Base-by-base conservation (phyloP, 2,329 filamentous ascomycete genomes). In the Paradendryphiella salina region DNA sequence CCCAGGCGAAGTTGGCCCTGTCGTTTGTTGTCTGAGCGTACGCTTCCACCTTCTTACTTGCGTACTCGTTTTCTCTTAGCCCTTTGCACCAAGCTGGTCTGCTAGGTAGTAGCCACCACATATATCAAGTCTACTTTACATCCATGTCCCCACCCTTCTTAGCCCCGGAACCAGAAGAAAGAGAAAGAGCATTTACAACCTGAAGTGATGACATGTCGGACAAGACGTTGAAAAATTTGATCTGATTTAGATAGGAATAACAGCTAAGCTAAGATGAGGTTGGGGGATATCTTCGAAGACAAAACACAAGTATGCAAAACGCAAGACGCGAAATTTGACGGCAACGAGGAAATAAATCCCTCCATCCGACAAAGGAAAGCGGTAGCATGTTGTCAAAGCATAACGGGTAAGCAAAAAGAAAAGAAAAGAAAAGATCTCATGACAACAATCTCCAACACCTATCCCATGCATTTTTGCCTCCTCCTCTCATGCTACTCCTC, bases 11-110 rank as follows among this genome's bases (percentile, higher is more conserved):
- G 44, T 29, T 46, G 35, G 52, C 41, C 18, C 26, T 39, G 48
- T 34, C 34, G 14, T 63, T 61, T 40, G 42, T 49, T 40, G 53
- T 54, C 29, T 60, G 45, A 59, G 45, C 6, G 9, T 4, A 14
- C 15, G 26, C 18, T 39, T 32, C 11, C 10, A 5, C 17, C 10
- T 18, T 28, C 21, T 9, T 23, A 3, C 37, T 46, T 20, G 3
- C 38, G 6, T 18, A 44, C 26, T 17, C 17, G 47, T 35, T 13
- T 36, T 11, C 6, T 10, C 8, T 43, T 43, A 7, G 4, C n/a
- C 13, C 15, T n/a, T 8, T 18, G 13, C 15, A 1, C 9, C 29
- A 39, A 33, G 38, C 39, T 46, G 42, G 39, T 20, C 11, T 37
- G 11, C 17, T 37, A 21, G 31, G 9, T 7, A 40, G 4, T 39